Base-by-base conservation (phyloP, 2,329 filamentous ascomycete genomes). In the Penicillium sp. region DNA sequence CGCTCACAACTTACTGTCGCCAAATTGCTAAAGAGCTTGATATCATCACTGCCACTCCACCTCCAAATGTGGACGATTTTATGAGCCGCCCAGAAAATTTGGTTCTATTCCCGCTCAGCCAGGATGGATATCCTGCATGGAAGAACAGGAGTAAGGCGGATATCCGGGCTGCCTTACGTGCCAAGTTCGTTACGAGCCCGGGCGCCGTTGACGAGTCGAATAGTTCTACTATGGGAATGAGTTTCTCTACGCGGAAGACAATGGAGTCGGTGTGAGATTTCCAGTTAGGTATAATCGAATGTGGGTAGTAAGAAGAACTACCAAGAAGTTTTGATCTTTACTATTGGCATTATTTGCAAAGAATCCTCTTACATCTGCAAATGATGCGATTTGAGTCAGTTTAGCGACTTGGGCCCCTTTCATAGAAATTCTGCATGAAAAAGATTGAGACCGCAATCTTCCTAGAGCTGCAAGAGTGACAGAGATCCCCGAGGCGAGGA, bases 21-120 rank as follows among this genome's bases (percentile, higher is more conserved):
- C 89, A 92, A 70, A 82, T 95, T 47, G 85, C 88, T 17, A 75
- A 83, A 38, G 91, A 96, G 68, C 81, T 95, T 66, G 89, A 94
- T 70, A 86, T 90, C 58, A 86, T 94, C 66, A 87, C 88, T 20
- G 83, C 86, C 57, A 79, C 77, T 12, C 82, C 83, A 0, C 76
- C 83, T 38, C 84, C 84, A 1, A 77, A 76, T 39, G 75, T 78
- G 45, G 71, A 78, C 3, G 78, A 86, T n/a, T 89, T 87, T 60
- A 67, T 64, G 64, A 52, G 34, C 8, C 71, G 73, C 34, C 68
- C 70, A 22, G 73, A 76, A 4, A 76, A 76, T 58, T 63, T 75
- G n/a, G 74, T 76, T 17, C 59, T 76, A 7, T 76, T 72, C 60
- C 74, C 75, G 5, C 67, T 76, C 45, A 76, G 81, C 68, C 74